Percentiles rank a stretch among this genome's conserved stretches.
phyloP scores from a whole-genome alignment of 2,329 filamentous ascomycete species.

The Microdochium nivale region DNA sequence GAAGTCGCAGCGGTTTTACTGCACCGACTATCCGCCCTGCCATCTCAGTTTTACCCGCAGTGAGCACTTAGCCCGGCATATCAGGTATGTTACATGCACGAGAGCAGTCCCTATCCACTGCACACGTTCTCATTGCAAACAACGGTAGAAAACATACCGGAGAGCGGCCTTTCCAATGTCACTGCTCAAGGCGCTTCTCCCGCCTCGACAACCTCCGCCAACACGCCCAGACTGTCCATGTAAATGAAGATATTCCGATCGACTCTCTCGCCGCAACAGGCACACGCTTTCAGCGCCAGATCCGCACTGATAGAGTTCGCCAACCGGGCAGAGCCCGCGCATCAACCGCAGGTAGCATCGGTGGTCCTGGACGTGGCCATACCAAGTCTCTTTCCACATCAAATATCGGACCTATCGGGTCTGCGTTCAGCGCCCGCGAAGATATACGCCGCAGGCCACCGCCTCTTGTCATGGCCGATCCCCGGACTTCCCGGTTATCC shows the following conservation, averaged over 20 bases:
- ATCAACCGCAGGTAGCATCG: slow-evolving; percentile 66
- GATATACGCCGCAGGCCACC: slow-evolving; percentile 67
- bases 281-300: slow-evolving; percentile 85
- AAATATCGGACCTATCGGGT: slow-evolving; percentile 66
- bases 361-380: slow-evolving; percentile 67
- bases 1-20: slow-evolving; percentile 93
- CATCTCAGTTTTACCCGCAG: slow-evolving; percentile 91
- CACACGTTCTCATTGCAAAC: slow-evolving; percentile 12
- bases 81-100: slow-evolving; percentile 51
- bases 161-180: slow-evolving; percentile 92
- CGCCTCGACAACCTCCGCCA: slow-evolving; percentile 90
- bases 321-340: slow-evolving; percentile 68
- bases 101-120: neutral
- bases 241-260: slow-evolving; percentile 91
- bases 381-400: slow-evolving; percentile 80
- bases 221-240: slow-evolving; percentile 94
- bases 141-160: slow-evolving; percentile 81
- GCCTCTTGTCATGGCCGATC: slow-evolving; percentile 76
- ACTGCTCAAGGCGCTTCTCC: slow-evolving; percentile 88
- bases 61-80: slow-evolving; percentile 90
- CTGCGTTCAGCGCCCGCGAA: slow-evolving; percentile 55
- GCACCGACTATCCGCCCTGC: slow-evolving; percentile 89
- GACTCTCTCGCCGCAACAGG: slow-evolving; percentile 90
- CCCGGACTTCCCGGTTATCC: slow-evolving; percentile 52
- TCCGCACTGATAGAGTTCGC: slow-evolving; percentile 76